Percentiles rank a stretch among this genome's conserved stretches.
These are phyloP conservation scores for Phytophthora sp. DNA, from an alignment of 352 stramenopile genomes.

Conservation along the genomic window DNA sequence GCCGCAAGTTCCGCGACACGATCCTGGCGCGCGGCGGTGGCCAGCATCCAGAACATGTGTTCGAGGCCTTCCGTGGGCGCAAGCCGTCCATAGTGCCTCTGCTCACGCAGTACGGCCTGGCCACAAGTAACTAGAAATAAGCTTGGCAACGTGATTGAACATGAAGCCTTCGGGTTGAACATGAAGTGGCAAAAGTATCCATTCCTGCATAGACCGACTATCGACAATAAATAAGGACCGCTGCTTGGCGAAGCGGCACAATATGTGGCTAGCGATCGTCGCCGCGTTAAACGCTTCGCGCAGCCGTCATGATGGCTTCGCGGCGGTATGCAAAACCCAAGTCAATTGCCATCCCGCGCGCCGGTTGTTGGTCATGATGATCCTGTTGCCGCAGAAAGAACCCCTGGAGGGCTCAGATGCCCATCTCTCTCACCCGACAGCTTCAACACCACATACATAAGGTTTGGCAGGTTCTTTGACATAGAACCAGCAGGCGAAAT, in stretches of 20 bases:
- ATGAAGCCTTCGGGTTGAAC: constrained; percentile 20
- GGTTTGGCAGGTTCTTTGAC: constrained; percentile 19
- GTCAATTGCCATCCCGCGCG: neutral
- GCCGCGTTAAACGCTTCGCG: constrained; percentile 6
- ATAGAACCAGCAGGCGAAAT: constrained; percentile 11
- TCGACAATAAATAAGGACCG: neutral
- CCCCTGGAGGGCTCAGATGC: constrained; percentile 1
- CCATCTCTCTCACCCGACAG: constrained; percentile 17
- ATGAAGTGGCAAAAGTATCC: constrained; percentile 7
- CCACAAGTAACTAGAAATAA: constrained; percentile 37
- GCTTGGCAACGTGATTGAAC: constrained; percentile 15
- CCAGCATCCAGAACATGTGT: constrained; percentile 93
- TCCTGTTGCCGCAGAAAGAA: constrained; percentile 7
- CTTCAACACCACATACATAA: constrained; percentile 29
- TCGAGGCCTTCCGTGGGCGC: constrained; percentile 95
- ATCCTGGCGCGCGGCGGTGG: constrained; percentile 90
- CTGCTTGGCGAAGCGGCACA: constrained; percentile 11
- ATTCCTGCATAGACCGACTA: constrained; percentile 9
- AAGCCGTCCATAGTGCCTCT: constrained; percentile 94
- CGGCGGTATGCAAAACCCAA: constrained; percentile 2
- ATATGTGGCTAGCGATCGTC: neutral
- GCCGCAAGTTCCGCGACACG: constrained; percentile 93
- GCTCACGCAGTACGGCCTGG: constrained; percentile 94
- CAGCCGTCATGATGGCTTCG: neutral
- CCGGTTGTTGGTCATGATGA: neutral